Percentiles rank a stretch among this genome's conserved stretches.
Conservation (phyloP, 2,329 filamentous ascomycete genomes). For the Cladosporium colombiae region DNA sequence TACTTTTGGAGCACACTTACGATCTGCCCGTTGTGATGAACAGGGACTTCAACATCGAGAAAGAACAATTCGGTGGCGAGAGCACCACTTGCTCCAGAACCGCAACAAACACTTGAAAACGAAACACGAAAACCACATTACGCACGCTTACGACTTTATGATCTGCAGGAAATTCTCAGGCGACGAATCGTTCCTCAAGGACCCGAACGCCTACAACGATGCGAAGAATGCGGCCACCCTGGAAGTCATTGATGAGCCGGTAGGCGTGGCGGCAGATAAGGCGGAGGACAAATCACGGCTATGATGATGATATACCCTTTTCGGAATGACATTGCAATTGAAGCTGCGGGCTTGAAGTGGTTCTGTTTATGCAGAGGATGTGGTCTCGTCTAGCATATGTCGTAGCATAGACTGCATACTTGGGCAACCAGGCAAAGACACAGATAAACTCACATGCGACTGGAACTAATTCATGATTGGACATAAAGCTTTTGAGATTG, state of each 20-base stretch:
- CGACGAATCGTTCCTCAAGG: slow-evolving; percentile 56
- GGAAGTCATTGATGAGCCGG: slow-evolving; percentile 8
- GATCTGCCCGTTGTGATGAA: slow-evolving; percentile 21
- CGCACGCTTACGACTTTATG: slow-evolving; percentile 17
- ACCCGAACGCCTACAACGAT: slow-evolving; percentile 43
- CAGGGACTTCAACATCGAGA: slow-evolving; percentile 39
- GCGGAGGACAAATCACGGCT: slow-evolving; percentile 18
- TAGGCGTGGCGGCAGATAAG: neutral
- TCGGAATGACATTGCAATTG: neutral
- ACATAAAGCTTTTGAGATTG: slow-evolving; percentile 15
- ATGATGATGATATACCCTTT: slow-evolving; percentile 19
- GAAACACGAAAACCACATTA: slow-evolving; percentile 8
- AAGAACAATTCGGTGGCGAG: slow-evolving; percentile 14
- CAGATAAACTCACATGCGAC: neutral
- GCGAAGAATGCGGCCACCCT: slow-evolving; percentile 24
- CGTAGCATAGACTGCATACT: neutral
- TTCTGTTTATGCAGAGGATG: neutral
- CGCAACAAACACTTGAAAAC: neutral
- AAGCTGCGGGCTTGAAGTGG: neutral
- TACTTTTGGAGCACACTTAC: slow-evolving; percentile 29
- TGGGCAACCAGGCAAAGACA: neutral
- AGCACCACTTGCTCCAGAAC: neutral
- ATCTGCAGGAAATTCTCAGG: slow-evolving; percentile 54
- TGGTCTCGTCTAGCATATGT: neutral
- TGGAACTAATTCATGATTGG: slow-evolving; percentile 11